These are phyloP conservation scores for Stentor roeselii DNA, from an alignment of 73 alveolate genomes.

Conservation along the genomic window DNA sequence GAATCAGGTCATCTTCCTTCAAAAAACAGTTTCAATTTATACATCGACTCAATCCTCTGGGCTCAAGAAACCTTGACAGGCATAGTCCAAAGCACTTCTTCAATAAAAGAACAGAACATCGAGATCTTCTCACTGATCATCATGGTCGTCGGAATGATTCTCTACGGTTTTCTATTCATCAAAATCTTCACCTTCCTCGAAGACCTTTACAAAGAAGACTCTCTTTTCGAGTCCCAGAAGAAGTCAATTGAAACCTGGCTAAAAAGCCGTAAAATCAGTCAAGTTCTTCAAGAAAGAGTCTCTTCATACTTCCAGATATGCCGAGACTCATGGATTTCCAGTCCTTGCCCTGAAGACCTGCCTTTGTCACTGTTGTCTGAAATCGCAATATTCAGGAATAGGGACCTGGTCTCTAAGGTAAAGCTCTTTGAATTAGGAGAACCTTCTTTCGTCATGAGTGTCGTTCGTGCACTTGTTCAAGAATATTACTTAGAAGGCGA, in stretches of 20 bases:
- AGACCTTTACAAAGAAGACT: too few relatives aligned
- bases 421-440: slow-evolving; percentile 54
- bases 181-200: slow-evolving; percentile 35
- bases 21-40: slow-evolving; percentile 5
- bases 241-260: slow-evolving; percentile 43
- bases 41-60: neutral
- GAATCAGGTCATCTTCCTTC: too few relatives aligned
- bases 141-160: slow-evolving; percentile 56
- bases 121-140: neutral
- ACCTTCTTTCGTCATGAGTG: slow-evolving; percentile 45
- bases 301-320: too few relatives aligned
- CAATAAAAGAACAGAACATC: too few relatives aligned
- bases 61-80: neutral
- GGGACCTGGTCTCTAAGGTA: slow-evolving; percentile 43
- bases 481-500: slow-evolving; percentile 36
- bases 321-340: too few relatives aligned
- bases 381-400: slow-evolving; percentile 35
- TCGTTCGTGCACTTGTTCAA: slow-evolving; percentile 39
- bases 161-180: slow-evolving; percentile 58
- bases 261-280: slow-evolving; percentile 32
- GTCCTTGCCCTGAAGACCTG: slow-evolving; percentile 38
- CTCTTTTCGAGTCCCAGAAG: slow-evolving; percentile 27
- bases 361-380: slow-evolving; percentile 50
- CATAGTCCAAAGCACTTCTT: neutral
- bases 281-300: slow-evolving; percentile 26